A percentile compares a stretch with the other conserved stretches of the same genome.
These are phyloP conservation scores for Stagonosporopsis tanaceti DNA, from an alignment of 2,329 filamentous ascomycete species.

Conservation along the genomic window DNA sequence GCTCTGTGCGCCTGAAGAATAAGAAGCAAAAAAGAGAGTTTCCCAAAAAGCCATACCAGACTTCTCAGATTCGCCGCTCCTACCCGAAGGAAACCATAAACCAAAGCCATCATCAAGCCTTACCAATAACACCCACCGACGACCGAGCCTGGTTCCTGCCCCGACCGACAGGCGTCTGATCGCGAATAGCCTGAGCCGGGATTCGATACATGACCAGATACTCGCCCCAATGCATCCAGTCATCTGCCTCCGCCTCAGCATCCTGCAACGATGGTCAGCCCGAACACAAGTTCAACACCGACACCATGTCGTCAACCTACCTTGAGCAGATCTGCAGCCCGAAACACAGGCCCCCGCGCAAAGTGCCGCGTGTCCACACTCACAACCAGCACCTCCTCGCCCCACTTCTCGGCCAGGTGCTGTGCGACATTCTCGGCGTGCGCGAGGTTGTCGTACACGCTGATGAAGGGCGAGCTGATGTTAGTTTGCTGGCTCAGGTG, in stretches of 20 bases:
- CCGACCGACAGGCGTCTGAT: slow-evolving; percentile 37
- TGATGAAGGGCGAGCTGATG: slow-evolving; percentile 45
- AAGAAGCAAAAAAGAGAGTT: too few species aligned
- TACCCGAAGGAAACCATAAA: too few species aligned
- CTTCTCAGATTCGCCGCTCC: too few species aligned
- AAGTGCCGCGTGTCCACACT: slow-evolving; percentile 43
- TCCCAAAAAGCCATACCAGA: not conserved
- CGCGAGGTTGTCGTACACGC: slow-evolving; percentile 37
- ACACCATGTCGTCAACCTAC: slow-evolving; percentile 4
- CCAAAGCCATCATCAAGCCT: not conserved
- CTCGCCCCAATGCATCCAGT: slow-evolving; percentile 45
- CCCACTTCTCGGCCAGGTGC: slow-evolving; percentile 28
- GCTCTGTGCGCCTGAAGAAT: too few species aligned
- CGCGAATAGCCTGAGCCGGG: slow-evolving; percentile 42
- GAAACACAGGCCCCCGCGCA: slow-evolving; percentile 42
- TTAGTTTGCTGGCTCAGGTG: slow-evolving; percentile 46
- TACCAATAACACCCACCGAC: slow-evolving; percentile 32
- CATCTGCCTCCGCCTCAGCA: slow-evolving; percentile 13
- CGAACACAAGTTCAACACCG: too few species aligned
- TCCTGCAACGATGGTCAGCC: not conserved
- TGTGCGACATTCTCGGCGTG: slow-evolving; percentile 42
- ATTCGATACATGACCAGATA: slow-evolving; percentile 48
- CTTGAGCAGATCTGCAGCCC: slow-evolving; percentile 41
- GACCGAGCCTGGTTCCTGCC: slow-evolving; percentile 29
- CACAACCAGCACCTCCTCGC: slow-evolving; percentile 37